Evolutionary conservation across 495 filamentous ascomycete genomes (phyloP), one percentile per base, ranked within the genome.

Genomic region (Neurospora hispaniola): DNA sequence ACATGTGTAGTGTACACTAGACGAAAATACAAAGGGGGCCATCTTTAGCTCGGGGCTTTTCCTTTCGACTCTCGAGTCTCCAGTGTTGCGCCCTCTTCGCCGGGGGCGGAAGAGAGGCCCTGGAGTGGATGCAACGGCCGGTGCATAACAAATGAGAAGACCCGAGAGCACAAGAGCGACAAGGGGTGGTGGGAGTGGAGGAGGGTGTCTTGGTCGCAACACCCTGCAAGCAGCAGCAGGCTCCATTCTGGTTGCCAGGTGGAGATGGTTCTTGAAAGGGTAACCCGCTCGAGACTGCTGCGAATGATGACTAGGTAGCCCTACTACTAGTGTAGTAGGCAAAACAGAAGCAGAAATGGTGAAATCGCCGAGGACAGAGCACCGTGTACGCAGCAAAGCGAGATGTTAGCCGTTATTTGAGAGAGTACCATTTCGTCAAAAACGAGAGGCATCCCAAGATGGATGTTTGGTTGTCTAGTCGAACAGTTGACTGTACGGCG

Each of bases 121-220:
- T 75, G 71, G 75, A 77, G 72, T 69, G 48, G 79, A 73, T 78
- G 76, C 74, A 75, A 79, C 73, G 74, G 71, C 74, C 71, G 73
- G 27, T 14, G 71, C 38, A 71, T 23, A 48, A 54, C 72, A 70
- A 76, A 75, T 74, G 73, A 75, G 76, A 73, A 71, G 72, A 70
- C 48, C 69, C 42, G 70, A 73, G 78, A 68, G 43, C 71, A 39
- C 39, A 14, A 42, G 42, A 42, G 42, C 42, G 78, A 74, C 70
- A 69, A 73, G 74, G 75, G 70, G 75, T 48, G 54, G 38, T 62
- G 75, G 44, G 42, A 72, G 73, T 74, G 75, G 71, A 72, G 42
- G 73, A 69, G 43, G 70, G 46, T 48, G 59, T 42, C 71, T 41
- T 73, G 27, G 72, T 41, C 16, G 70, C 70, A 59, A 68, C 31